Base-by-base conservation (phyloP, 306 rosid species). In the Fragaria iinumae region DNA sequence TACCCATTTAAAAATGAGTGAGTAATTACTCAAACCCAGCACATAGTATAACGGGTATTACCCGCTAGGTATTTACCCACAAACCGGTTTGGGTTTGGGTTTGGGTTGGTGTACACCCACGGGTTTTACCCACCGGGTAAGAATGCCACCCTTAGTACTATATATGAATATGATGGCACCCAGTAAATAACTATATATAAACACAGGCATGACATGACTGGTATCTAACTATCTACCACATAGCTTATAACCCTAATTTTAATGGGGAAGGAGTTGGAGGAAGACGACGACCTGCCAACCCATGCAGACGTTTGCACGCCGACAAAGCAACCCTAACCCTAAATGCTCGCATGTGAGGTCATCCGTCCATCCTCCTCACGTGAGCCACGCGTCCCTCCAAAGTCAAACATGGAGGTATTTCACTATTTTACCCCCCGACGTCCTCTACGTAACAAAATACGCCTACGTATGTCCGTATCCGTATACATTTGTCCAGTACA, bases 281-380 rank as follows among this genome's bases (percentile, higher is more conserved):
- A 34, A 75, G 38, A 64, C 8, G 36, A 64, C 25, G 72, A 75
- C 72, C 27, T 75, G 72, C 79, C 72, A 75, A 75, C 72, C 72
- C 71, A 47, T 75, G 79, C 79, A 12, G 14, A 75, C 9, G n/a
- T 38, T 63, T 29, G 43, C 68, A 2, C 43, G 43, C 68, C 29
- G 39, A 62, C 67, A 27, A 4, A 27, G 41, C 67, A 62, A 29
- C 41, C 67, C 11, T 2, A 62, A 62, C 67, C 67, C 67, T 62
- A 62, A 62, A 4, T 62, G 67, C 67, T 59, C 29, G 18, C 65
- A 7, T 55, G 27, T 55, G 62, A 55, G 27, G 62, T 11, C 36
- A 32, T 47, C 52, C 18, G 52, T 3, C 52, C 52, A 47, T 32
- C 67, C 41, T 32, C 44, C n/a, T 50, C 73, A 76, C 79, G 66